phyloP scores from a whole-genome alignment of 1,284 basidiomycete genomes.

The Pseudozyma sp. region DNA sequence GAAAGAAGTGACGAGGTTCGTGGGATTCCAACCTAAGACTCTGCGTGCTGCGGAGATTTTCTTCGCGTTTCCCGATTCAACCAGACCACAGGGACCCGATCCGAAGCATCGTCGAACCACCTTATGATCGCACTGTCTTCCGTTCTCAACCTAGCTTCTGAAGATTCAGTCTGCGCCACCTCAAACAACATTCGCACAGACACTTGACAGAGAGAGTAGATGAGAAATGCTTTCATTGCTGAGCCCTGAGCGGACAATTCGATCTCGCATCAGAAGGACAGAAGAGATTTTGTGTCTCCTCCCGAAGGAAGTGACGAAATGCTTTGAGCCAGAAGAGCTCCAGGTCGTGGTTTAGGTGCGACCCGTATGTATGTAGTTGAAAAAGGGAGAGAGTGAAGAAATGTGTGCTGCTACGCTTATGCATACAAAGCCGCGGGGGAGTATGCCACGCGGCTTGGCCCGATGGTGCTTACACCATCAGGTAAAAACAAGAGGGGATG shows the following conservation, averaged over 20 bases:
- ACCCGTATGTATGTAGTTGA: slow-evolving; percentile 7
- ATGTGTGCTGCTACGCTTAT: slow-evolving; percentile 40
- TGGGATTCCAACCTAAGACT: background rate
- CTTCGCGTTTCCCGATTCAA: slow-evolving; percentile 10
- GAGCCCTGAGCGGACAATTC: slow-evolving; percentile 18
- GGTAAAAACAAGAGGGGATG: slow-evolving; percentile 19
- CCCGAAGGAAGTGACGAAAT: slow-evolving; percentile 4
- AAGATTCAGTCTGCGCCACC: background rate
- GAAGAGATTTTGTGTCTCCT: slow-evolving; percentile 33
- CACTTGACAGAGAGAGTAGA: background rate
- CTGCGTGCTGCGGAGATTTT: slow-evolving; percentile 24
- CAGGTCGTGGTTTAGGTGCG: slow-evolving; percentile 2
- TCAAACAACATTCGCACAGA: background rate
- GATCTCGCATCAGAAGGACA: slow-evolving; percentile 8
- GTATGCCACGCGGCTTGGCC: slow-evolving; percentile 40
- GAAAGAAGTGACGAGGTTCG: too few species aligned
- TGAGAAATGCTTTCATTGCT: slow-evolving; percentile 43
- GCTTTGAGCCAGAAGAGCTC: slow-evolving; percentile 9
- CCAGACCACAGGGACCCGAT: background rate
- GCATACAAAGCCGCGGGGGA: slow-evolving; percentile 46
- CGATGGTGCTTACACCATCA: slow-evolving; percentile 17
- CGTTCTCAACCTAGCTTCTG: too few species aligned
- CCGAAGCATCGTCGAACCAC: too few species aligned
- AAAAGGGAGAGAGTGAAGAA: slow-evolving; percentile 7
- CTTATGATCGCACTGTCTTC: too few species aligned